Conservation (phyloP, 2,329 filamentous ascomycete species). For the Periconia macrospinosa region DNA sequence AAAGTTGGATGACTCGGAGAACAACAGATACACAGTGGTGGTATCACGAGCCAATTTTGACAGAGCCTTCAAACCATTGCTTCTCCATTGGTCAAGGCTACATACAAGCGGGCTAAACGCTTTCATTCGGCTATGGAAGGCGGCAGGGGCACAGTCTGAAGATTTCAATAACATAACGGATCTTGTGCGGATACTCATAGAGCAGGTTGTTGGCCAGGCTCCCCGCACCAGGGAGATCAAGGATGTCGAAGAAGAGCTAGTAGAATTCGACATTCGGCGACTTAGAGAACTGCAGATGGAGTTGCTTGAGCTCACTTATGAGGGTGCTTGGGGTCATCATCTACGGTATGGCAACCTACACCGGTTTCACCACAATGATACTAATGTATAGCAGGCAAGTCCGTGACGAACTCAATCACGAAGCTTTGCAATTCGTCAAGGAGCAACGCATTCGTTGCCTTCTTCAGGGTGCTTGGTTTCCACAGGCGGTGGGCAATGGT, state of each 20-base stretch:
- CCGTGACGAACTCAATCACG: constrained; percentile 86
- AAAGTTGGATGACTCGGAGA: constrained; percentile 76
- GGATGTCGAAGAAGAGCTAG: constrained; percentile 86
- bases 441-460: constrained; percentile 93
- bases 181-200: constrained; percentile 83
- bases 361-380: constrained; percentile 1
- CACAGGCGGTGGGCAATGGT: constrained; percentile 54
- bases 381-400: constrained; percentile 61
- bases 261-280: constrained; percentile 76
- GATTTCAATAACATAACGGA: constrained; percentile 95
- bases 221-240: constrained; percentile 79
- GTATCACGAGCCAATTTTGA: constrained; percentile 81
- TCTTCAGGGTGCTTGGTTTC: constrained; percentile 88
- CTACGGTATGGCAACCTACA: constrained; percentile 54
- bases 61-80: constrained; percentile 79
- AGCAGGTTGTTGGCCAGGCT: constrained; percentile 84
- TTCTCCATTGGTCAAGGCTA: constrained; percentile 90
- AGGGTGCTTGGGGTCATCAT: constrained; percentile 92
- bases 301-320: constrained; percentile 84
- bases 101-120: constrained; percentile 84
- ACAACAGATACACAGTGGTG: constrained; percentile 71
- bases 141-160: constrained; percentile 77
- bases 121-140: constrained; percentile 92
- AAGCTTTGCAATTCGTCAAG: constrained; percentile 94
- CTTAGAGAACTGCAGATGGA: constrained; percentile 92